A percentile compares a stretch with the other conserved stretches of the same genome.
These are phyloP conservation scores for Pseudogymnoascus destructans DNA, from an alignment of 2,329 filamentous ascomycete genomes.

Conservation along the genomic window DNA sequence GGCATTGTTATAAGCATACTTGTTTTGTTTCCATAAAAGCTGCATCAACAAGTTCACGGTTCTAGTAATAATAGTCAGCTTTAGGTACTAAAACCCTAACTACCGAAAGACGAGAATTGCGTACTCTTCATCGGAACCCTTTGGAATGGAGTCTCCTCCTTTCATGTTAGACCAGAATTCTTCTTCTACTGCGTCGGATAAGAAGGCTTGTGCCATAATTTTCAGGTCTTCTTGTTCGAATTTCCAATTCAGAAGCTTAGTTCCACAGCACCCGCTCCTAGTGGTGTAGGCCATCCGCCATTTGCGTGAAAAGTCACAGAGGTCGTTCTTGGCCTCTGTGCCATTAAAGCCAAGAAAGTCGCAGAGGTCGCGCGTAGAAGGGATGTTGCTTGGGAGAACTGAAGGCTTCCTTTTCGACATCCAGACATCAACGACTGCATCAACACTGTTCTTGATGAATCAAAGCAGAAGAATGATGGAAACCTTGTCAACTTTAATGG, in stretches of 20 bases:
- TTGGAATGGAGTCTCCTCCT: neutral
- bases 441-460: no score
- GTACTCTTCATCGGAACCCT: neutral
- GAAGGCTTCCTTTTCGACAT: neutral
- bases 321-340: neutral
- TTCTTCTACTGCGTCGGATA: slow-evolving; percentile 11
- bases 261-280: neutral
- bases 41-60: slow-evolving; percentile 13
- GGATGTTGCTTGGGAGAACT: slow-evolving; percentile 8
- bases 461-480: no score
- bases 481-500: no score
- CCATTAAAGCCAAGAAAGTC: slow-evolving; percentile 12
- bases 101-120: neutral
- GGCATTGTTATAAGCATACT: slow-evolving; percentile 13
- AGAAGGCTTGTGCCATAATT: slow-evolving; percentile 12
- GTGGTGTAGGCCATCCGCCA: slow-evolving; percentile 12
- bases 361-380: slow-evolving; percentile 12
- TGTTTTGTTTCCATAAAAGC: slow-evolving; percentile 15
- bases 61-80: slow-evolving; percentile 5
- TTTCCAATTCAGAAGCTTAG: slow-evolving; percentile 11
- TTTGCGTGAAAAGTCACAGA: slow-evolving; percentile 9
- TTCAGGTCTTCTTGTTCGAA: slow-evolving; percentile 10
- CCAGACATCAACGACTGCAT: no score
- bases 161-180: slow-evolving; percentile 10
- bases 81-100: neutral